Evolutionary conservation across 2,329 filamentous ascomycete species (phyloP), one percentile per base, ranked within the genome.

Genomic region (Calonectria multiphialidica): DNA sequence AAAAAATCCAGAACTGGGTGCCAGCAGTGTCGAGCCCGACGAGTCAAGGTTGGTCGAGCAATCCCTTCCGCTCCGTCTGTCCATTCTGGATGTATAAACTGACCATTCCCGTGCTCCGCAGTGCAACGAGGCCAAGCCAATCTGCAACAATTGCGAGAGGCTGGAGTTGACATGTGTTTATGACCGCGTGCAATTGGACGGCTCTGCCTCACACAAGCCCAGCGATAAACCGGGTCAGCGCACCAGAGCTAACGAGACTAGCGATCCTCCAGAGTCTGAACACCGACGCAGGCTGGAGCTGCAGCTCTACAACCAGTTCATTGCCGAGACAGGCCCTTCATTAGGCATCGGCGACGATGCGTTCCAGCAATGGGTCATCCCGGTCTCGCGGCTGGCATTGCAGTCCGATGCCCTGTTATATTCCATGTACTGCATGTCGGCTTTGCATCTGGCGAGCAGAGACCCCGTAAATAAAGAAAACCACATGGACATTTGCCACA

Each of bases 1-100:
- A 71, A 67, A 67, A 71, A 71, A 37, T 71, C 69, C 5, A 45
- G 69, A 28, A 71, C 57, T 37, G 69, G 69, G 7, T 71, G 69
- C 40, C 69, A 71, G 49, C 69, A 71, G 40, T 71, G 69, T 25
- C 62, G 69, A 18, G 50, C 57, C 47, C 47, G 69, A 16, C 69
- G 69, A 18, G 69, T 71, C 47, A 71, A 71, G 64, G 69, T 67
- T 18, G 45, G 63, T 42, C 12, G 40, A 12, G 30, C 30, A 23
- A 21, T n/a, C n/a, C 15, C 35, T 40, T 15, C 30, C 33, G 21
- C 18, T 23, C 8, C 23, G 13, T n/a, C n/a, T n/a, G n/a, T n/a
- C 18, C 5, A 23, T 18, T 37, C 16, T 7, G 21, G 25, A 40
- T 25, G 18, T n/a, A 18, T 23, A 42, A 59, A 44, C 55, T 68